A percentile compares a stretch with the other conserved stretches of the same genome.
phyloP scores from a whole-genome alignment of 805 yeast genomes.

The Kodamaea restingae region DNA sequence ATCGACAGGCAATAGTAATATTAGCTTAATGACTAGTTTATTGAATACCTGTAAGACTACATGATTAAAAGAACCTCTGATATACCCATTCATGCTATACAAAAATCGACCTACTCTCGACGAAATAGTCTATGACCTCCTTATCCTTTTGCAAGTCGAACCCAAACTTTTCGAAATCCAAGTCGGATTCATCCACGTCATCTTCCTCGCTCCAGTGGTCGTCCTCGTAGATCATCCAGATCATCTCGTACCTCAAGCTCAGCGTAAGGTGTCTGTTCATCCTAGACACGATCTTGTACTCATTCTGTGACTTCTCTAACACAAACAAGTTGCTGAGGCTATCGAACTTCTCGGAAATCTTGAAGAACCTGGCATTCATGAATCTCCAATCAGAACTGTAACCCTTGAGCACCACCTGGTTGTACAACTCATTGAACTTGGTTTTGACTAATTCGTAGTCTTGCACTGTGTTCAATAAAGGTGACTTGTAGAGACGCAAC shows the following conservation, averaged over 20 bases:
- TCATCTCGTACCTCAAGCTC: conserved; percentile 36
- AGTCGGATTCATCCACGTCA: conserved; percentile 2
- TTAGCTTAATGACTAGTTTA: background rate
- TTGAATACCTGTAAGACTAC: too few species aligned
- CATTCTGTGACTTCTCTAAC: conserved; percentile 6
- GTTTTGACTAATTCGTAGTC: conserved; percentile 25
- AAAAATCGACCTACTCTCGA: conserved; percentile 20
- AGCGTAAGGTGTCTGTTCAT: conserved; percentile 34
- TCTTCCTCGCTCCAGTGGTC: conserved; percentile 12
- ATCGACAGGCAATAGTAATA: conserved; percentile 18
- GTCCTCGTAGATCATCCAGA: conserved; percentile 34
- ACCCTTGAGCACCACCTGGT: conserved; percentile 14
- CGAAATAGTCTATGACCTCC: conserved; percentile 18
- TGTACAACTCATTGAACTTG: conserved; percentile 20
- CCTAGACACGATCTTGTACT: conserved; percentile 29
- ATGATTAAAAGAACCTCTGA: too few species aligned
- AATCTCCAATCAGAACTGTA: conserved; percentile 21
- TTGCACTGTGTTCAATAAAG: conserved; percentile 21
- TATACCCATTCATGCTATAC: conserved; percentile 3
- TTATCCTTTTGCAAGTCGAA: conserved; percentile 16
- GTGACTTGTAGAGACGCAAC: conserved; percentile 31
- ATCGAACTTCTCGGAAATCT: conserved; percentile 24
- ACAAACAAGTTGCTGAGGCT: conserved; percentile 13
- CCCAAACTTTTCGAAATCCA: conserved; percentile 31
- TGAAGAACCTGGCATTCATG: conserved; percentile 19